Conservation (phyloP, 225 moss, liverwort and hornwort genomes). For the Marchantia paleacea region DNA sequence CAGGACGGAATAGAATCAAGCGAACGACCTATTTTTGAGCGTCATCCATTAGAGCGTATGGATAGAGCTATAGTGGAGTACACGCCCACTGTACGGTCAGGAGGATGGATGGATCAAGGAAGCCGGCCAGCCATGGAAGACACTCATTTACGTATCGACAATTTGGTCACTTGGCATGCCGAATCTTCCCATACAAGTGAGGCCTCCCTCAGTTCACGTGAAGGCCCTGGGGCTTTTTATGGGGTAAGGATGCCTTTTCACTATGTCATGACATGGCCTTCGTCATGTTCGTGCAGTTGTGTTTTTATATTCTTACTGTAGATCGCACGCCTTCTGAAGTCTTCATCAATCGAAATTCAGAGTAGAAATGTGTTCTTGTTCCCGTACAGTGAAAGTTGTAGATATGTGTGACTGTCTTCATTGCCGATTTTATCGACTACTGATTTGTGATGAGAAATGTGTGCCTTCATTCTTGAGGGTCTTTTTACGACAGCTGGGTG, state of each 20-base stretch:
- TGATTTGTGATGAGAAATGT: no score
- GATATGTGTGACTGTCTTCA: no score
- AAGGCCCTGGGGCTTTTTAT: conserved; percentile 72
- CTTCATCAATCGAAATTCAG: not conserved
- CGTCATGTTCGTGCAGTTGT: not conserved
- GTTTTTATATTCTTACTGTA: not conserved
- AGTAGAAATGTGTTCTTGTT: not conserved
- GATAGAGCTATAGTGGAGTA: conserved; percentile 29
- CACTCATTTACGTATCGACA: conserved; percentile 76
- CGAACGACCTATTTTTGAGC: conserved; percentile 12
- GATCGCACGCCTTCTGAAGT: not conserved
- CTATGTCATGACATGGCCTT: not conserved
- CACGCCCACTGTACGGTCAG: conserved; percentile 76
- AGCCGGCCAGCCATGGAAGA: conserved; percentile 75
- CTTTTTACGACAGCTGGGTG: no score
- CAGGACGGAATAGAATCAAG: conserved; percentile 48
- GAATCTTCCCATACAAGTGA: conserved; percentile 32
- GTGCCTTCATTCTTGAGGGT: no score
- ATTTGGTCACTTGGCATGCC: conserved; percentile 47
- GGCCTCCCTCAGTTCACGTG: conserved; percentile 16
- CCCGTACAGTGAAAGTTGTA: no score
- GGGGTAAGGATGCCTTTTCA: conserved; percentile 54
- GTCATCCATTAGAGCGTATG: conserved; percentile 3
- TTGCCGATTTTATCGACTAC: no score
- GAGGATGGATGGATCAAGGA: conserved; percentile 85